Evolutionary conservation across 441 rosid species (phyloP), one percentile per base, ranked within the genome.

Genomic region (Euphorbia celastroides): DNA sequence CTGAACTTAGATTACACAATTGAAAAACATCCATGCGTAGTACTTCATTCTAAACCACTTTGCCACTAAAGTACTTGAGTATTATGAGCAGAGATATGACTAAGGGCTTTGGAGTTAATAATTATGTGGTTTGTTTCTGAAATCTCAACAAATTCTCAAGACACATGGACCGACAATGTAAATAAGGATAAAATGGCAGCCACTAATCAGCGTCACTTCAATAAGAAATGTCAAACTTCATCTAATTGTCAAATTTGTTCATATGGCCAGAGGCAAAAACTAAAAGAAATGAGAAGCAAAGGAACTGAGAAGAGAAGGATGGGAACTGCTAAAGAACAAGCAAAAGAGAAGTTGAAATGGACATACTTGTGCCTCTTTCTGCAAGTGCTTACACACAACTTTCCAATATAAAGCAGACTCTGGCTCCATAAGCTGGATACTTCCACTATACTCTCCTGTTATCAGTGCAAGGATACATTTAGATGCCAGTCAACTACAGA

Each of bases 341-440:
- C 12, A 74, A 60, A 60, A 36, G 27, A 59, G 8, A 20, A 26
- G 34, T 28, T 32, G 31, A 20, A 30, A 56, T 30, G 67, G 62
- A 64, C 86, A 68, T 81, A 86, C 99, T 72, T 90, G 95, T 57
- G 99, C 97, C 78, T 82, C 83, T 62, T 64, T 78, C 77, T 87
- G 88, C 78, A 95, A 71, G 74, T 86, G 91, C 81, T 77, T 82
- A 79, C 93, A 90, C 31, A 85, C 70, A 58, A 71, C 76, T 81
- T 85, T 88, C 98, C 96, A 92, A 72, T 82, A 90, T 71, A 95
- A 86, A 75, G 96, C 87, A 66, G 79, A 70, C 81, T 95, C 99
- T 10, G 92, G 87, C 75, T 88, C 90, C 92, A 92, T 84, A 36
- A 87, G 87, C 72, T 62, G 82, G 61, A 82, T 83, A 65, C 64